Base-by-base conservation (phyloP, 352 stramenopile genomes). In the Pythium diclinum region DNA sequence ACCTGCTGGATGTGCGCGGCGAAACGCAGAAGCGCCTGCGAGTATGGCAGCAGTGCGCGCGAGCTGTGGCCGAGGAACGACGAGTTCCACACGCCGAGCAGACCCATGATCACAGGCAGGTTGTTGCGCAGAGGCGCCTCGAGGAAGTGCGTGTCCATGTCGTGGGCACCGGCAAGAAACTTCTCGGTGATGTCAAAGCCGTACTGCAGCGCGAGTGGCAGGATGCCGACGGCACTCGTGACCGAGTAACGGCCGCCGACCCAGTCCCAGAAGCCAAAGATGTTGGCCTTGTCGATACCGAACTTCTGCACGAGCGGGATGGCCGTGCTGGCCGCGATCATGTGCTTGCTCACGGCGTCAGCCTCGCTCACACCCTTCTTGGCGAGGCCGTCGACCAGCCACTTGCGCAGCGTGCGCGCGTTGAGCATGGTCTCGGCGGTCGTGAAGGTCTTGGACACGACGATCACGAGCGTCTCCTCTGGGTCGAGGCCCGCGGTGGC, bases 341-440 rank as follows among this genome's bases (percentile, higher is more conserved):
- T 91, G 79, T 99, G 96, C 74, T 97, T 97, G 55, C 74, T 72
- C 2, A 98, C 91, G 36, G 97, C 94, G 44, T 97, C 88, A 7
- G 80, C 81, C 57, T 96, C 83, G 36, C 62, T 76, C 42, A 78
- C 74, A 21, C 81, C 84, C 74, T 98, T 95, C 36, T 86, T 79
- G 54, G 76, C 76, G 34, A 98, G 96, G 57, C 94, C 94, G 17
- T 97, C 78, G 21, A 98, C 74, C 32, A 99, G 79, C 96, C 97
- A 99, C 69, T 96, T 88, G 68, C 95, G 92, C 52, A 98, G 79
- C 40, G 94, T 98, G 59, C 92, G 83, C 25, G 97, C 97, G 75
- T 99, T 99, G 23, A 99, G 87, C 97, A 99, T 99, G 33, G 97
- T 99, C 81, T 99, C 97, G 17, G 97, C 95, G 7, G 97, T 99